phyloP scores from a whole-genome alignment of 2,329 filamentous ascomycete species.

The Corynespora cassiicola region DNA sequence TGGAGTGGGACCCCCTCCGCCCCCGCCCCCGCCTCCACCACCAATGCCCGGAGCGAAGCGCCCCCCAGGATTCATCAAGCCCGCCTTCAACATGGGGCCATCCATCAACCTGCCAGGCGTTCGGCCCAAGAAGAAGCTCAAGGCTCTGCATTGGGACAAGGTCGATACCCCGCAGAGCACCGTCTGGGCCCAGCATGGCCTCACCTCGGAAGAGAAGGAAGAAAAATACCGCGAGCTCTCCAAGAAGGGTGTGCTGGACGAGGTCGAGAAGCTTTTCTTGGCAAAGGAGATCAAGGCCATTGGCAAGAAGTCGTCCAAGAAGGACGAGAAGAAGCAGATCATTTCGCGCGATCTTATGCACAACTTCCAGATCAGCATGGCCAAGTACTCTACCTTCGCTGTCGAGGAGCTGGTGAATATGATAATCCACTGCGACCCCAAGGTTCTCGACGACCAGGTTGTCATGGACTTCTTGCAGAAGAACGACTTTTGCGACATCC shows the following conservation, averaged over 20 bases:
- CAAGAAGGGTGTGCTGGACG: slow-evolving; percentile 92
- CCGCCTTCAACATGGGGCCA: slow-evolving; percentile 60
- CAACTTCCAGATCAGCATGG: slow-evolving; percentile 74
- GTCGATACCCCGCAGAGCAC: slow-evolving; percentile 91
- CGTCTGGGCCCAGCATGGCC: slow-evolving; percentile 87
- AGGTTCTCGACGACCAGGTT: slow-evolving; percentile 85
- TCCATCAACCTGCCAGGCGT: slow-evolving; percentile 78
- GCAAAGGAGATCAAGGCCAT: slow-evolving; percentile 95
- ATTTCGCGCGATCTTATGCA: slow-evolving; percentile 80
- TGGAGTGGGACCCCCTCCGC: slow-evolving; percentile 55
- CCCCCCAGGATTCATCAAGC: slow-evolving; percentile 77
- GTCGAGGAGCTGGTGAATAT: slow-evolving; percentile 87
- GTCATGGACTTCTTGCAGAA: slow-evolving; percentile 97
- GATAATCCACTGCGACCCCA: slow-evolving; percentile 93
- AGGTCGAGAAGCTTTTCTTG: slow-evolving; percentile 96
- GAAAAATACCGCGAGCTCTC: slow-evolving; percentile 95
- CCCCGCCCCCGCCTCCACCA: slow-evolving; percentile 63
- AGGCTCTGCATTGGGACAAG: slow-evolving; percentile 99
- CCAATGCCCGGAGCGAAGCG: slow-evolving; percentile 63
- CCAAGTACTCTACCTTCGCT: slow-evolving; percentile 87
- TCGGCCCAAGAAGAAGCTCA: slow-evolving; percentile 98
- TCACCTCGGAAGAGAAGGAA: slow-evolving; percentile 87
- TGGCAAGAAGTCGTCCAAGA: slow-evolving; percentile 73
- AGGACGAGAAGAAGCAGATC: slow-evolving; percentile 96
- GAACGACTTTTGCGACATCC: slow-evolving; percentile 89